A percentile compares a stretch with the other conserved stretches of the same genome.
phyloP scores from a whole-genome alignment of 176 grass and related monocot species.

The Phyllostachys edulis region DNA sequence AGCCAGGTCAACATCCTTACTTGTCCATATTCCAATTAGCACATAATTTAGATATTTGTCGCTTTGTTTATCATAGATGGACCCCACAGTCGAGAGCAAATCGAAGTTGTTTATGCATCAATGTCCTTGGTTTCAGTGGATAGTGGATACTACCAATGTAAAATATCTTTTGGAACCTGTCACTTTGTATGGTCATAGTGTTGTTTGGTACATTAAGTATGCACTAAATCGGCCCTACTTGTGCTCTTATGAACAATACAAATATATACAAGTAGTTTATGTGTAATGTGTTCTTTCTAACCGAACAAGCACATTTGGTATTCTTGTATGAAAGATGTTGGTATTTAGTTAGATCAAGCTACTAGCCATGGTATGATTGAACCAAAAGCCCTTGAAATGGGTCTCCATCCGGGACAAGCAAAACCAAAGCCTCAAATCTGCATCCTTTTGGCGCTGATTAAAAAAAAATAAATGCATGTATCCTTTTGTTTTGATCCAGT shows the following conservation, averaged over 20 bases:
- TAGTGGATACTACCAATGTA: slow-evolving; percentile 29
- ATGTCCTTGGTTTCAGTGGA: too few relatives aligned
- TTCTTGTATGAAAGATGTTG: slow-evolving; percentile 11
- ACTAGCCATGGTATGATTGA: not conserved
- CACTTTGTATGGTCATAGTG: slow-evolving; percentile 5
- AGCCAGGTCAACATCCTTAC: slow-evolving; percentile 27
- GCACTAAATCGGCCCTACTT: slow-evolving; percentile 23
- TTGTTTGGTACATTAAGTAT: slow-evolving; percentile 1
- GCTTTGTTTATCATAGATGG: not conserved
- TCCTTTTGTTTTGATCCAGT: not conserved
- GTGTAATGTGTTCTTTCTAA: not conserved
- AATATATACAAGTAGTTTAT: not conserved
- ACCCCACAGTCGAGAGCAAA: not conserved
- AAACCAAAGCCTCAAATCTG: not conserved
- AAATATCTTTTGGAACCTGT: slow-evolving; percentile 27
- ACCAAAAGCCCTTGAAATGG: not conserved
- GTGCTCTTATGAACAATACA: not conserved
- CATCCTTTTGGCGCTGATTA: too few relatives aligned
- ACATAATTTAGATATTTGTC: slow-evolving; percentile 20
- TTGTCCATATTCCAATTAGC: slow-evolving; percentile 1
- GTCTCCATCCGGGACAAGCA: not conserved
- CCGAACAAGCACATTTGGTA: not conserved
- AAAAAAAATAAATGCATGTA: too few relatives aligned
- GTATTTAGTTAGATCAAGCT: slow-evolving; percentile 13
- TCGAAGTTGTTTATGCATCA: not conserved